These are phyloP conservation scores for Penicillium pancosmium DNA, from an alignment of 495 filamentous ascomycete species.

Conservation along the genomic window DNA sequence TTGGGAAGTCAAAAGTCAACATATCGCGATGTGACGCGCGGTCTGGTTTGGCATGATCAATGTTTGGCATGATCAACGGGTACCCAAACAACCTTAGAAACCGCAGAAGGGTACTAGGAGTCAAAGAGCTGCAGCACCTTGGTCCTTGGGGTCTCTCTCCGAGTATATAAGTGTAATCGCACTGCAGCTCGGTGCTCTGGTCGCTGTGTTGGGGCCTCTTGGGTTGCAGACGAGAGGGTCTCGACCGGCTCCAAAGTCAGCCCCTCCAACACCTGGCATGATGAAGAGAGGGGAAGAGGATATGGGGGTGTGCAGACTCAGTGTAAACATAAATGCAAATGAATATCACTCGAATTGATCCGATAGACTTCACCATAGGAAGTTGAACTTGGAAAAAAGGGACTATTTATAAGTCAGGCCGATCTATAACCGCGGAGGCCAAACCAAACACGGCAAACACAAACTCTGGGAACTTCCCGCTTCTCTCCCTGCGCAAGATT, in stretches of 20 bases:
- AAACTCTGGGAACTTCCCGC: constrained; percentile 30
- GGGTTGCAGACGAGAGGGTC: constrained; percentile 13
- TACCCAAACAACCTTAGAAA: background rate
- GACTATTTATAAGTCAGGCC: constrained; percentile 5
- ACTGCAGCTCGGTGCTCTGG: background rate
- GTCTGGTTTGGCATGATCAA: background rate
- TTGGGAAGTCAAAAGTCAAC: background rate
- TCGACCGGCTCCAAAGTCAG: constrained; percentile 19
- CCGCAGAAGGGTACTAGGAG: too few relatives aligned
- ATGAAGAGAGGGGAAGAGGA: background rate
- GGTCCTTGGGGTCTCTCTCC: too few relatives aligned
- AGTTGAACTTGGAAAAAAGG: background rate
- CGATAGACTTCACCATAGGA: too few relatives aligned
- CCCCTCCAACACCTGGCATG: constrained; percentile 17
- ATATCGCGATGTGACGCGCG: background rate
- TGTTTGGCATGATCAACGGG: background rate
- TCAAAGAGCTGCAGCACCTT: too few relatives aligned
- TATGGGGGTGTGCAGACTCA: background rate
- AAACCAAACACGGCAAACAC: constrained; percentile 36
- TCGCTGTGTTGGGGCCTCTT: constrained; percentile 11
- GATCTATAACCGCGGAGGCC: constrained; percentile 24
- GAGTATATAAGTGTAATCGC: background rate
- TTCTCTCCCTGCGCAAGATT: constrained; percentile 31
- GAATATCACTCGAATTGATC: too few relatives aligned
- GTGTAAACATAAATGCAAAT: too few relatives aligned